Conservation (phyloP, 2,329 filamentous ascomycete genomes). For the Mycosphaerella sp. region DNA sequence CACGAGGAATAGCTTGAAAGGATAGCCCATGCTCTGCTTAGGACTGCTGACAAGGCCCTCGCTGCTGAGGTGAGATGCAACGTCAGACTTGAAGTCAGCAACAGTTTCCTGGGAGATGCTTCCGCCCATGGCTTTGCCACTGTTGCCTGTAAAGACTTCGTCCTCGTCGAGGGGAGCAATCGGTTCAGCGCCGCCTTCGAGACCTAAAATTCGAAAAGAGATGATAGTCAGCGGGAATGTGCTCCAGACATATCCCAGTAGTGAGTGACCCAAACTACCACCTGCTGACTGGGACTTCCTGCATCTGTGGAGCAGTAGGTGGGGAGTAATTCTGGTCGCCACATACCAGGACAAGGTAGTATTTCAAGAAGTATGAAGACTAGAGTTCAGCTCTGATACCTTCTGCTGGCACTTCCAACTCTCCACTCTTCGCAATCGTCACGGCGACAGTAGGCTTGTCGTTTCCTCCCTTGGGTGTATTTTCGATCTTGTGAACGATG, state of each 20-base stretch:
- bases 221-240: constrained; percentile 2
- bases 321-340: neutral
- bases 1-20: constrained; percentile 42
- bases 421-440: constrained; percentile 77
- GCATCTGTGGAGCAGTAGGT: neutral
- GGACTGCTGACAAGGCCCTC: constrained; percentile 19
- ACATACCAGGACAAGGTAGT: neutral
- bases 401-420: constrained; percentile 77
- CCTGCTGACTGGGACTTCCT: neutral
- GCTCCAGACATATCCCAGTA: constrained; percentile 2
- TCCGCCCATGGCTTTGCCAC: constrained; percentile 9
- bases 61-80: constrained; percentile 12
- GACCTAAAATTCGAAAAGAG: constrained; percentile 34
- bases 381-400: constrained; percentile 90
- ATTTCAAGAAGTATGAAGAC: constrained; percentile 32
- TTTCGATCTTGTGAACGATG: constrained; percentile 71
- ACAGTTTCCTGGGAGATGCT: constrained; percentile 8
- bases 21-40: constrained; percentile 36
- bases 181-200: constrained; percentile 40
- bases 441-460: constrained; percentile 64
- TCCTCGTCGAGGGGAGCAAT: constrained; percentile 38
- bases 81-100: constrained; percentile 11
- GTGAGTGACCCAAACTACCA: constrained; percentile 1
- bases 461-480: constrained; percentile 55
- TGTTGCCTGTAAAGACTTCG: constrained; percentile 26